phyloP scores from a whole-genome alignment of 768 basidiomycete species.

The Tulasnella sp. region DNA sequence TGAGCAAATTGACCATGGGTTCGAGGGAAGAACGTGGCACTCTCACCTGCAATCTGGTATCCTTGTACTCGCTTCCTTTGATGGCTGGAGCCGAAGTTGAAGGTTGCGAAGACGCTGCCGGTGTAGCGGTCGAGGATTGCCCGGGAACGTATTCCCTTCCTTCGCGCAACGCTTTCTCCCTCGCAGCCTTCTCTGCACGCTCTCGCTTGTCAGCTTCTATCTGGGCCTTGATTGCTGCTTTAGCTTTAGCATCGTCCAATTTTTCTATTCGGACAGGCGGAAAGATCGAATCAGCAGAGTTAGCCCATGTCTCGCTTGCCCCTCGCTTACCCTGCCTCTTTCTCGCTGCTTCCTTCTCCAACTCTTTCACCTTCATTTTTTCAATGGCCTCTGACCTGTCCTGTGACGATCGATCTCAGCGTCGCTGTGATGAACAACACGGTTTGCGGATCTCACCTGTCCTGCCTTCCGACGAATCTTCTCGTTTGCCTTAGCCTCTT shows the following conservation, averaged over 20 bases:
- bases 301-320: not conserved
- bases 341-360: conserved; percentile 79
- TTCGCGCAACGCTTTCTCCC: conserved; percentile 89
- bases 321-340: conserved; percentile 69
- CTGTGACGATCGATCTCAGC: conserved; percentile 46
- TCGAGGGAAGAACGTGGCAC: conserved; percentile 3
- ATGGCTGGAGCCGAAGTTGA: conserved; percentile 46
- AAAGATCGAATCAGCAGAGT: not conserved
- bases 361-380: conserved; percentile 74
- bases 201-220: conserved; percentile 93
- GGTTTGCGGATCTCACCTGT: conserved; percentile 52
- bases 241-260: conserved; percentile 82
- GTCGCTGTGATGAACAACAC: not conserved
- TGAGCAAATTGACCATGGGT: not conserved
- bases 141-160: conserved; percentile 50
- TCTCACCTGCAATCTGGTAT: conserved; percentile 72
- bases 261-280: conserved; percentile 63
- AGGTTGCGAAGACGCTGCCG: conserved; percentile 47
- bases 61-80: conserved; percentile 74
- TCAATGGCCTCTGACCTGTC: conserved; percentile 75
- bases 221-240: conserved; percentile 85
- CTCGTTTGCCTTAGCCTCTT: conserved; percentile 75
- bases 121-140: conserved; percentile 44
- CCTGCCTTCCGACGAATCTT: conserved; percentile 82
- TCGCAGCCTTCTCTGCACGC: conserved; percentile 83